phyloP scores from a whole-genome alignment of 2,329 filamentous ascomycete species.

The Epichloe typhina region DNA sequence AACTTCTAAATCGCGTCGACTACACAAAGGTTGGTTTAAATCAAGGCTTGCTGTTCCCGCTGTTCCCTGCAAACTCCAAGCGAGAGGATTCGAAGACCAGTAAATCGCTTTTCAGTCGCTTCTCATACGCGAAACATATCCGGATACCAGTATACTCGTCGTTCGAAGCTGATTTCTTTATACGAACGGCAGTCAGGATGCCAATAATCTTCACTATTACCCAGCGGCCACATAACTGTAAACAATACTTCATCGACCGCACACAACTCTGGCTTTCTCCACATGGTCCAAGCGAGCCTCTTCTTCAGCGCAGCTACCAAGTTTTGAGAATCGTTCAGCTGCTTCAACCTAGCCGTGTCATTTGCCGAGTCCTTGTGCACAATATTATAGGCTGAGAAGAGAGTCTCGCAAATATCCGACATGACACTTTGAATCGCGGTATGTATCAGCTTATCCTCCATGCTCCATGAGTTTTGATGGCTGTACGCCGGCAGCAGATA shows the following conservation, averaged over 20 bases:
- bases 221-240: slow-evolving; percentile 52
- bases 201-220: slow-evolving; percentile 38
- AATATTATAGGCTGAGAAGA: slow-evolving; percentile 11
- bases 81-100: too few relatives aligned
- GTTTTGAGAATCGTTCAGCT: neutral
- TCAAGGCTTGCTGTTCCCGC: neutral
- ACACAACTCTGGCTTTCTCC: slow-evolving; percentile 44
- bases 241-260: slow-evolving; percentile 40
- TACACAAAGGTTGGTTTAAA: too few relatives aligned
- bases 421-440: slow-evolving; percentile 28
- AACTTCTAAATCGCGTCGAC: too few relatives aligned
- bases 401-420: slow-evolving; percentile 22
- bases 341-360: neutral
- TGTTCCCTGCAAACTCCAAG: neutral
- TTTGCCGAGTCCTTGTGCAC: neutral
- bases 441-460: slow-evolving; percentile 31
- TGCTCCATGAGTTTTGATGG: slow-evolving; percentile 17
- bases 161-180: slow-evolving; percentile 10
- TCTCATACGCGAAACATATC: neutral
- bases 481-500: slow-evolving; percentile 23
- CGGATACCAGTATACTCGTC: slow-evolving; percentile 13
- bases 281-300: slow-evolving; percentile 45
- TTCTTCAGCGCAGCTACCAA: slow-evolving; percentile 22
- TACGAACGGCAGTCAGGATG: slow-evolving; percentile 19
- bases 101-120: neutral